A percentile compares a stretch with the other conserved stretches of the same genome.
phyloP scores from a whole-genome alignment of 192 early-diverging fungal species.

The Dispira parvispora region DNA sequence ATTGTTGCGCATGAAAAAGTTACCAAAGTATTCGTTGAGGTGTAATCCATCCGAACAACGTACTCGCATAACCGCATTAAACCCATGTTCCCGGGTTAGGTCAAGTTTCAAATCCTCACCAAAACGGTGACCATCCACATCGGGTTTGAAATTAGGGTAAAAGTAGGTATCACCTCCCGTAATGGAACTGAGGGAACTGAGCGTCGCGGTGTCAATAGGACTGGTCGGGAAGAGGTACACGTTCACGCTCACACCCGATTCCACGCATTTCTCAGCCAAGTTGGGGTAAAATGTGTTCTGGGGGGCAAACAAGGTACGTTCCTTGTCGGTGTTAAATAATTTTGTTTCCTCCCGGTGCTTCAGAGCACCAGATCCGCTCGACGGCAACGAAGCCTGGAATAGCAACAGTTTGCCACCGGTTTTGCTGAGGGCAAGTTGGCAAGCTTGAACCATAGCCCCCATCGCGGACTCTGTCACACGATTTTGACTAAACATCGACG shows the following conservation, averaged over 20 bases:
- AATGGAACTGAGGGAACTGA: slow-evolving; percentile 52
- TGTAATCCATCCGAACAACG: slow-evolving; percentile 81
- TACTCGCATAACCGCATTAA: slow-evolving; percentile 72
- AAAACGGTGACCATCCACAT: slow-evolving; percentile 53
- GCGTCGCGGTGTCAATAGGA: slow-evolving; percentile 80
- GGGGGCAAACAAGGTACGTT: slow-evolving; percentile 68
- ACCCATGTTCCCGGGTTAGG: slow-evolving; percentile 64
- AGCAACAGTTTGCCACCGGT: slow-evolving; percentile 75
- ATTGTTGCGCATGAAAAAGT: slow-evolving; percentile 80
- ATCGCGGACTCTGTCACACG: slow-evolving; percentile 56
- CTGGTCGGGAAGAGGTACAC: slow-evolving; percentile 78
- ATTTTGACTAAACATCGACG: slow-evolving; percentile 66
- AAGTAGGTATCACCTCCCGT: slow-evolving; percentile 77
- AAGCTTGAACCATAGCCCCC: slow-evolving; percentile 65
- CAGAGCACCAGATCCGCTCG: slow-evolving; percentile 71
- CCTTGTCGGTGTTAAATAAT: slow-evolving; percentile 82
- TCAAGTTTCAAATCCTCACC: slow-evolving; percentile 53
- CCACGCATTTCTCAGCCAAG: slow-evolving; percentile 63
- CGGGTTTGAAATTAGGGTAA: slow-evolving; percentile 68
- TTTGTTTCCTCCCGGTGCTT: slow-evolving; percentile 80
- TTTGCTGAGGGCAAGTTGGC: slow-evolving; percentile 49
- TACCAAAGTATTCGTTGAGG: slow-evolving; percentile 78
- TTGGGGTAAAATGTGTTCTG: slow-evolving; percentile 76
- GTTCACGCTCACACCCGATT: slow-evolving; percentile 71
- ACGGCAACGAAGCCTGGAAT: slow-evolving; percentile 82